Evolutionary conservation across 306 rosid genomes (phyloP).

Genomic region (Delonix regia): DNA sequence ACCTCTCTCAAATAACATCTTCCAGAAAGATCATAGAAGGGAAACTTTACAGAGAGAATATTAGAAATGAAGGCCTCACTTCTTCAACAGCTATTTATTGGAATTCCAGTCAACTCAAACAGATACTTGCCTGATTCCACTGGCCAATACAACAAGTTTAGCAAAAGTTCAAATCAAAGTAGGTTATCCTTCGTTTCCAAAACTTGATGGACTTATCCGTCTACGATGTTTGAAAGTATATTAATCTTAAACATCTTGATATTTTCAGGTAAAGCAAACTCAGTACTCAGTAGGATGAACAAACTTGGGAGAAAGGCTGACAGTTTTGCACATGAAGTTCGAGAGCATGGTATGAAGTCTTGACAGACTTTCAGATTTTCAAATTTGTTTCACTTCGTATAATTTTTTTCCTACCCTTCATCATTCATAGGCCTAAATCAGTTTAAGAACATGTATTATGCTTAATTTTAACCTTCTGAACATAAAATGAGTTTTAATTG

Average conservation of each 20-base stretch:
- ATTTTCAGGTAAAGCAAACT: conserved; percentile 35
- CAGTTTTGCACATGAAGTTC: conserved; percentile 34
- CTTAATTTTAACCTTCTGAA: background rate
- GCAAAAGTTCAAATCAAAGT: conserved; percentile 31
- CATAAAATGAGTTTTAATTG: background rate
- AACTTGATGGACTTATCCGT: background rate
- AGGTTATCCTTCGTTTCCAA: background rate
- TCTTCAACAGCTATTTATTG: conserved; percentile 47
- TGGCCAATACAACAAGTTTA: conserved; percentile 10
- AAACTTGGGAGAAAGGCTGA: conserved; percentile 21
- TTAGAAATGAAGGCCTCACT: conserved; percentile 42
- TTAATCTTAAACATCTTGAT: background rate
- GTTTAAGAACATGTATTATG: background rate
- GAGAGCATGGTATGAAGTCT: conserved; percentile 34
- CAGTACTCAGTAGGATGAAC: conserved; percentile 29
- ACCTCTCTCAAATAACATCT: background rate
- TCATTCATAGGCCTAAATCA: no score
- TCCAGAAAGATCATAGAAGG: background rate
- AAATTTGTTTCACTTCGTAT: no score
- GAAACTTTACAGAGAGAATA: background rate
- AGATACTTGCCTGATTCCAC: conserved; percentile 32
- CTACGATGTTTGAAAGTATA: background rate
- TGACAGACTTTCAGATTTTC: background rate
- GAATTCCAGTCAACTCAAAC: conserved; percentile 39
- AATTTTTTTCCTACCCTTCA: no score